Evolutionary conservation across 202 grass and related monocot genomes (phyloP), one percentile per base, ranked within the genome.

Genomic region (Digitaria exilis): DNA sequence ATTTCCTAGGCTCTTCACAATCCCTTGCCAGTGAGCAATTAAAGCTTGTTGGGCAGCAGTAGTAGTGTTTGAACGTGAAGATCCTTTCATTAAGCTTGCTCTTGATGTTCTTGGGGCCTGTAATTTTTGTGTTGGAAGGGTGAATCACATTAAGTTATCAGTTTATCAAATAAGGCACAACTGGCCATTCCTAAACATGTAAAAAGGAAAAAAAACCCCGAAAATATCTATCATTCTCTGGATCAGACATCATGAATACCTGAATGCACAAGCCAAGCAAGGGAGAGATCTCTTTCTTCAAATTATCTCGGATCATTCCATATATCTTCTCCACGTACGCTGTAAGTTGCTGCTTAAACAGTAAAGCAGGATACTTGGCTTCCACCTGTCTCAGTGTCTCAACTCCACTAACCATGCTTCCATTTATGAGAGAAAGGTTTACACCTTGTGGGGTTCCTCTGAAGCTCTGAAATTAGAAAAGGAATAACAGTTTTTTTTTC

Each of bases 11-110:
- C 93, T 94, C 89, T 87, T 96, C 60, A 95, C 93, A 83, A 99
- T 99, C 74, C 91, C 96, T 92, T 99, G 93, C 96, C 96, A 96
- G 78, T 99, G 96, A 94, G 92, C 96, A 92, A 99, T 94, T 81
- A 99, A 80, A 77, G 83, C 89, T 91, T 94, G 89, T 60, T 96
- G 93, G 49, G 87, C 87, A 59, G 92, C 87, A 69, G 91, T 78
- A 81, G 87, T 94, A 87, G 87, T 93, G 75, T 88, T 90, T 49
- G 93, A 93, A 76, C 90, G 87, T 80, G 92, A 91, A 78, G 90
- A 82, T 75, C 93, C 93, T 90, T 96, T 98, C 87, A 98, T 95
- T 78, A 98, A 87, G 82, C 91, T 99, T 87, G 93, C 93, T 86
- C 96, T 96, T 90, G 96, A 99, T 90, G 90, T 96, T 89, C 96